Evolutionary conservation across 352 stramenopile species (phyloP).

Genomic region (Pythium pectinolyticum): DNA sequence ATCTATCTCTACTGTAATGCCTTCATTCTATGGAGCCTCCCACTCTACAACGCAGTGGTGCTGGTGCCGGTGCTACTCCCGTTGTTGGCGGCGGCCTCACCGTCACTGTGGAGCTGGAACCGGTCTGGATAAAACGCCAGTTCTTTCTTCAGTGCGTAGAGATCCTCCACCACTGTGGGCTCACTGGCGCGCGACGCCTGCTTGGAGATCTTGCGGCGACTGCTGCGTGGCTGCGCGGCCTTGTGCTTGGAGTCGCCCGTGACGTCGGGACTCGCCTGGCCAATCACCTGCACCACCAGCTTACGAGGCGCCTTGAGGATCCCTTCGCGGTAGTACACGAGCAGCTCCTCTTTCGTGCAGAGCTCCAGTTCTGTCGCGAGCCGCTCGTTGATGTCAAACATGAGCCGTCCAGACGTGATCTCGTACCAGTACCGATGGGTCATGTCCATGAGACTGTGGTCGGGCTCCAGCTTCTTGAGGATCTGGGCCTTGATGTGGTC

Average conservation of each 20-base stretch:
- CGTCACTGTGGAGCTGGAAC: slow-evolving; percentile 25
- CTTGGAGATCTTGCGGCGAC: slow-evolving; percentile 19
- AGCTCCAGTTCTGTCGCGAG: slow-evolving; percentile 72
- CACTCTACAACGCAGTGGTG: slow-evolving; percentile 1
- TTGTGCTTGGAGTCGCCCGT: slow-evolving; percentile 26
- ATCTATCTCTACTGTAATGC: no score
- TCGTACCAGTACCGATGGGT: slow-evolving; percentile 83
- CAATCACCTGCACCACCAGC: slow-evolving; percentile 65
- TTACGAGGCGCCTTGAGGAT: slow-evolving; percentile 70
- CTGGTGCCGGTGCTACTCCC: not conserved
- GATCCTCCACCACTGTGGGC: slow-evolving; percentile 33
- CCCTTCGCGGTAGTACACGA: slow-evolving; percentile 58
- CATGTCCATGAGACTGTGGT: slow-evolving; percentile 78
- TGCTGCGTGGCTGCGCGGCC: slow-evolving; percentile 19
- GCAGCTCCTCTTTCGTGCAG: slow-evolving; percentile 65
- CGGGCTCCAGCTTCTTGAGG: slow-evolving; percentile 74
- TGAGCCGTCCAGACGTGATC: slow-evolving; percentile 66
- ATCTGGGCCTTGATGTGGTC: slow-evolving; percentile 81
- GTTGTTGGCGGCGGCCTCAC: no score
- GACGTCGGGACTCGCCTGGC: slow-evolving; percentile 33
- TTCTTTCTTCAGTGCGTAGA: slow-evolving; percentile 67
- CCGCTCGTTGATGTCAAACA: slow-evolving; percentile 72
- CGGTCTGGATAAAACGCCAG: slow-evolving; percentile 49
- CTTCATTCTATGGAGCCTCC: no score
- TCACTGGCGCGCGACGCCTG: slow-evolving; percentile 8